Evolutionary conservation across 805 yeast species (phyloP).

Genomic region (Debaryomyces prosopidis): DNA sequence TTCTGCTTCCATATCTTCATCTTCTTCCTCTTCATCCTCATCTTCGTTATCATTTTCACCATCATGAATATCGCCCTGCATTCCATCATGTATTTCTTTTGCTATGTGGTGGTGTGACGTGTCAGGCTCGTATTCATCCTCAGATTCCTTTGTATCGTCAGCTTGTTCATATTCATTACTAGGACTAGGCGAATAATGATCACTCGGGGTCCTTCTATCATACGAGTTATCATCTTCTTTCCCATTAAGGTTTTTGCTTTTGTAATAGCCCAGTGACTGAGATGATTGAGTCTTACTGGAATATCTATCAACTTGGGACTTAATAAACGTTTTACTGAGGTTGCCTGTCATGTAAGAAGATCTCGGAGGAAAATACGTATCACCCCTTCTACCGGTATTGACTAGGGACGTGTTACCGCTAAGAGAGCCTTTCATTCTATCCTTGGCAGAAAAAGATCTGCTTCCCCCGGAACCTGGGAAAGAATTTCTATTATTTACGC

Average conservation of each 20-base stretch:
- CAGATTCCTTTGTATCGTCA: constrained; percentile 2
- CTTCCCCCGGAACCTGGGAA: constrained; percentile 24
- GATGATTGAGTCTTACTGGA: constrained; percentile 4
- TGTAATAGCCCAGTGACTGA: constrained; percentile 6
- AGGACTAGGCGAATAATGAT: constrained; percentile 7
- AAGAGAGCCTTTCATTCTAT: constrained; percentile 17
- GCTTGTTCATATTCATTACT: constrained; percentile 3
- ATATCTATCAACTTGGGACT: constrained; percentile 10
- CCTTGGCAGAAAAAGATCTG: constrained; percentile 19
- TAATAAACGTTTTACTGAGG: background rate
- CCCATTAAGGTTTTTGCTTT: constrained; percentile 6
- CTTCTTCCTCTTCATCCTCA: constrained; percentile 32
- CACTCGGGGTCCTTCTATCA: constrained; percentile 2
- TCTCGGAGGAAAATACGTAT: constrained; percentile 30
- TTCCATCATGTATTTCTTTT: constrained; percentile 17
- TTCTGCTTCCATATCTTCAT: constrained; percentile 34
- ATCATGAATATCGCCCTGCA: constrained; percentile 26
- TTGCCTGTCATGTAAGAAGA: constrained; percentile 7
- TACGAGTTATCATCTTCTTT: constrained; percentile 2
- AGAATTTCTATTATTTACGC: constrained; percentile 19
- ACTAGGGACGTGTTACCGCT: constrained; percentile 16
- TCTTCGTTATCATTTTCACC: constrained; percentile 24
- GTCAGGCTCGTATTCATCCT: constrained; percentile 5
- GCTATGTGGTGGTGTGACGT: constrained; percentile 1
- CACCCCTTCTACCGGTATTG: constrained; percentile 20